Conservation (phyloP, 768 basidiomycete genomes). For the Strobilomyces confusus region DNA sequence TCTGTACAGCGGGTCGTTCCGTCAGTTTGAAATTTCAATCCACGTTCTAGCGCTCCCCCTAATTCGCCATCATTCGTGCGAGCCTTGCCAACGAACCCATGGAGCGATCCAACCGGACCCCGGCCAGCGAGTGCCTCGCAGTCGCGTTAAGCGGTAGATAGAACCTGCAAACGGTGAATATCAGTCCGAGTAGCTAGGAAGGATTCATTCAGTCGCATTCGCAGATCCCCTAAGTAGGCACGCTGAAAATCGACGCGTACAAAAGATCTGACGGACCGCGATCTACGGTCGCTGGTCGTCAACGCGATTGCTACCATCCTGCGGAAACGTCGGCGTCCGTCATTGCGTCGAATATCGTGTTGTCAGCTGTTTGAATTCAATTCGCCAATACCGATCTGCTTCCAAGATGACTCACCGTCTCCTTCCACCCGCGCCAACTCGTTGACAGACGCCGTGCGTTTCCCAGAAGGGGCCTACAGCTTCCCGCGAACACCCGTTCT, state of each 20-base stretch:
- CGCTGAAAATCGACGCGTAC: neutral
- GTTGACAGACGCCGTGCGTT: neutral
- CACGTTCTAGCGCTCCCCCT: neutral
- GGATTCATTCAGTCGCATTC: neutral
- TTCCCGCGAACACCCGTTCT: slow-evolving; percentile 50
- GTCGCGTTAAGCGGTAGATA: neutral
- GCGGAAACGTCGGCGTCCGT: neutral
- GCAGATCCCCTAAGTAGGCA: neutral
- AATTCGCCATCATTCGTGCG: neutral
- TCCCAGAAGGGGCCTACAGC: slow-evolving; percentile 29
- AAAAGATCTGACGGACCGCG: neutral
- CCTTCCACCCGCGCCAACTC: neutral
- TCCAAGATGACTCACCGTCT: neutral
- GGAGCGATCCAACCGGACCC: neutral
- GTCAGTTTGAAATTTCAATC: neutral
- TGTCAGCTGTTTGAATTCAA: neutral
- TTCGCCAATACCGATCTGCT: neutral
- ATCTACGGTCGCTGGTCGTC: neutral
- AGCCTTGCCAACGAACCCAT: neutral
- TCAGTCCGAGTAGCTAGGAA: slow-evolving; percentile 7
- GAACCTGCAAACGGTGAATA: neutral
- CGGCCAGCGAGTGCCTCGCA: neutral
- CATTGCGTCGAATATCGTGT: neutral
- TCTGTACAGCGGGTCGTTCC: neutral
- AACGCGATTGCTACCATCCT: neutral